Conservation (phyloP, 208 protist species). For the Trypanosomatidae sp. region DNA sequence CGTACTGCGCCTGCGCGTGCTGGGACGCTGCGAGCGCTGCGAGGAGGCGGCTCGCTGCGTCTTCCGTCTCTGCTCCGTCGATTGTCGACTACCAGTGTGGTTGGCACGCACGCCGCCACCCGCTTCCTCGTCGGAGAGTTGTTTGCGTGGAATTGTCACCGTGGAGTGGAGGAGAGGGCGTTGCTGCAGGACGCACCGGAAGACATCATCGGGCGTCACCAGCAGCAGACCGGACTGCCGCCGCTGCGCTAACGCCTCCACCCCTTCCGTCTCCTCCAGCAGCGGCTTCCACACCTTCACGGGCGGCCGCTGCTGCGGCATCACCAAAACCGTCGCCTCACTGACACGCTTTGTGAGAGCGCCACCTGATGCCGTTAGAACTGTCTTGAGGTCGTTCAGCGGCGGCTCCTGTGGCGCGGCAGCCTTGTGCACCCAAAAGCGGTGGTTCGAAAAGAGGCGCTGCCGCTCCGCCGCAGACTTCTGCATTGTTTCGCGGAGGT, state of each 20-base stretch:
- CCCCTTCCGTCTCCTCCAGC: neutral
- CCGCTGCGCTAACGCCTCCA: constrained; percentile 3
- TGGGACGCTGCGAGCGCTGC: constrained; percentile 6
- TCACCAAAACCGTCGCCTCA: constrained; percentile 42
- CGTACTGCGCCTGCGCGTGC: neutral
- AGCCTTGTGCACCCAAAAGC: constrained; percentile 64
- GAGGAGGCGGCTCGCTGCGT: constrained; percentile 1
- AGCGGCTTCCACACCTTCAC: constrained; percentile 23
- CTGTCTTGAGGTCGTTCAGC: constrained; percentile 63
- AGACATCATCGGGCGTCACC: constrained; percentile 59
- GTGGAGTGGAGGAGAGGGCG: constrained; percentile 26
- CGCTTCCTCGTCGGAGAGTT: neutral
- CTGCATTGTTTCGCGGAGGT: constrained; percentile 31
- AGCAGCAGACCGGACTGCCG: constrained; percentile 26
- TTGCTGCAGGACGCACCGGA: constrained; percentile 68
- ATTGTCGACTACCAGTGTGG: constrained; percentile 2
- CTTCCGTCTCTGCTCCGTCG: too few species aligned
- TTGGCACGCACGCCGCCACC: neutral
- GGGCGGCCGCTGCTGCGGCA: constrained; percentile 34
- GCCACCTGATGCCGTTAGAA: constrained; percentile 65
- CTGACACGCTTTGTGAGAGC: constrained; percentile 16
- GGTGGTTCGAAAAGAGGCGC: constrained; percentile 33
- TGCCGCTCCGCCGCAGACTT: constrained; percentile 38
- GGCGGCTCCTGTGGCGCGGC: constrained; percentile 59
- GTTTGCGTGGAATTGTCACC: constrained; percentile 16